Evolutionary conservation across 202 grass and related monocot genomes (phyloP), one percentile per base, ranked within the genome.

Genomic region (Schoenoplectus tabernaemontani): DNA sequence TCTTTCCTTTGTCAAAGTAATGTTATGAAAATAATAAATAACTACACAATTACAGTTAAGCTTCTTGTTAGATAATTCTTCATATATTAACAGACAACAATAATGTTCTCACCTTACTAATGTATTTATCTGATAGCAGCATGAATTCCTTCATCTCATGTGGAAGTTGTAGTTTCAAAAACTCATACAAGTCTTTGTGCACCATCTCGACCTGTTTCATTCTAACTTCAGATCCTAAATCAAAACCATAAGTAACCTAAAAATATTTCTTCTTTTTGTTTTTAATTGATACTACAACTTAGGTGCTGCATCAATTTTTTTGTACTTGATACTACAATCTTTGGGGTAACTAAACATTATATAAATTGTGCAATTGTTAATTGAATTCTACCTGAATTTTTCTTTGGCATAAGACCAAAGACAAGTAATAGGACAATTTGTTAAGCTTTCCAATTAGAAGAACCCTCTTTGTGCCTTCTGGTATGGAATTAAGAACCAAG

Each of bases 401-500:
- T 1, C 81, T 84, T 12, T 91, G 34, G 39, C 86, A 89, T 30
- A 97, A 83, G 54, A 89, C 44, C 69, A 81, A 57, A 0, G 88
- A 41, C 9, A 97, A 53, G 16, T 84, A 84, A 59, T 26, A 4
- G 20, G 71, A 23, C 33, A 91, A 76, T 80, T 97, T 97, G 81
- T 24, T 78, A 3, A 82, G 62, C 15, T 72, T 87, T 73, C 90
- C 90, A 3, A 89, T 82, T 9, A 97, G 83, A 34, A 97, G 85
- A 83, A 93, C 87, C 17, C 85, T 88, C 5, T 71, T 50, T 0
- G 76, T 81, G 82, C 78, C 88, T 0, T 50, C 26, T 2, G 93
- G 88, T 16, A 97, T 76, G 70, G 71, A 86, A 54, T 93, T 77
- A n/a, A 97, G 69, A 39, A 91, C 83, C 42, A 88, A 80, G 16